Conservation (phyloP, 805 yeast species). For the Pichia cabralensis region DNA sequence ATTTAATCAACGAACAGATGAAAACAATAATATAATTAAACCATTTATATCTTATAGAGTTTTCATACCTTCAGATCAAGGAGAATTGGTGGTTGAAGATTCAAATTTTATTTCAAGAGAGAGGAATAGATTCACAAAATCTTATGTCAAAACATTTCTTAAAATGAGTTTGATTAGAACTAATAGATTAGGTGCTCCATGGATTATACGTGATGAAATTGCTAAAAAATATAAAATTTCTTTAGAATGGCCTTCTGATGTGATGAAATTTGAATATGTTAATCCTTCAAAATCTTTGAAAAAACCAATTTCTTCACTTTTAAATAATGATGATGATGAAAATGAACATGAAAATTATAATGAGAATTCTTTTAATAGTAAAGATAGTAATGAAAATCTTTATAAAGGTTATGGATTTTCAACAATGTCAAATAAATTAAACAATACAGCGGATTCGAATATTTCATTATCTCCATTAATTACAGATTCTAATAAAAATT, state of each 20-base stretch:
- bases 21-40: conserved; percentile 25
- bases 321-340: conserved; percentile 1
- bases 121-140: conserved; percentile 78
- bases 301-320: neutral
- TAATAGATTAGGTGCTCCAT: conserved; percentile 84
- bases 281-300: neutral
- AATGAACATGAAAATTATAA: conserved; percentile 10
- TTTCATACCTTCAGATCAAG: conserved; percentile 29
- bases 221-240: conserved; percentile 63
- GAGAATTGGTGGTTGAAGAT: conserved; percentile 60
- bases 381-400: neutral
- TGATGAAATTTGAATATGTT: conserved; percentile 26
- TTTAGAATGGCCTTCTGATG: conserved; percentile 45
- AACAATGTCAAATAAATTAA: neutral
- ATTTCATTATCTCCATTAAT: neutral
- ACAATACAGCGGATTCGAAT: neutral
- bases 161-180: conserved; percentile 71
- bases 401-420: no score
- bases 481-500: neutral
- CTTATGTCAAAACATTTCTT: conserved; percentile 80
- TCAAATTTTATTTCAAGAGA: conserved; percentile 63
- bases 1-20: conserved; percentile 41
- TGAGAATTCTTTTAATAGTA: conserved; percentile 13
- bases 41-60: conserved; percentile 66
- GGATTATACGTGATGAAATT: conserved; percentile 79